A percentile compares a stretch with the other conserved stretches of the same genome.
phyloP scores from a whole-genome alignment of 176 grass and related monocot species.

The Oryza officinalis region DNA sequence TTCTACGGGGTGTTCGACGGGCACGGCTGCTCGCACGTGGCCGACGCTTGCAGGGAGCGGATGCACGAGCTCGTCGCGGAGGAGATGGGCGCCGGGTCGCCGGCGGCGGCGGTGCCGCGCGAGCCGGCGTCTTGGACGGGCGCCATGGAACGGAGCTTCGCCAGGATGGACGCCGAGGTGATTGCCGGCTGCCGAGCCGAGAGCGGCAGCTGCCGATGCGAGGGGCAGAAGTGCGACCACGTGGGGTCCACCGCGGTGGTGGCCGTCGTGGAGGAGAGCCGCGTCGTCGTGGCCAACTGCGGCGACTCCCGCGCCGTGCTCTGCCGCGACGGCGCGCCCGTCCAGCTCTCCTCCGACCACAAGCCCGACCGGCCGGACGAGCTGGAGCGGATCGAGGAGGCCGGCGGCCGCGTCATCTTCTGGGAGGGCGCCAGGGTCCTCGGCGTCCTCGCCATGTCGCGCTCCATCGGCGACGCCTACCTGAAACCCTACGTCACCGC shows the following conservation, averaged over 20 bases:
- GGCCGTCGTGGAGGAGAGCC: conserved; percentile 48
- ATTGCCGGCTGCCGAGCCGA: neutral
- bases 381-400: conserved; percentile 63
- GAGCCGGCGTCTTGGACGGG: conserved; percentile 22
- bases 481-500: conserved; percentile 70
- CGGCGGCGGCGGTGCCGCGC: too few species aligned
- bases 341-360: conserved; percentile 73
- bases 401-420: conserved; percentile 80
- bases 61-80: conserved; percentile 77
- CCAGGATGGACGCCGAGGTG: conserved; percentile 66
- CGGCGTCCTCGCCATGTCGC: conserved; percentile 85
- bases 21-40: conserved; percentile 68
- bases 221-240: conserved; percentile 59
- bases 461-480: conserved; percentile 78
- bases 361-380: conserved; percentile 94
- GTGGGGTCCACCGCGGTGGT: conserved; percentile 87
- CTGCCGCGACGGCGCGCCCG: conserved; percentile 47
- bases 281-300: conserved; percentile 69
- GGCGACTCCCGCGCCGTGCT: conserved; percentile 90
- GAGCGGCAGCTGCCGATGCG: conserved; percentile 58
- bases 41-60: conserved; percentile 59
- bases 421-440: conserved; percentile 86
- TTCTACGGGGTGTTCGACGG: conserved; percentile 57
- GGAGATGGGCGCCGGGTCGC: conserved; percentile 31
- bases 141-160: conserved; percentile 70